Conservation (phyloP, 345 rosid species). For the Populus nigra region DNA sequence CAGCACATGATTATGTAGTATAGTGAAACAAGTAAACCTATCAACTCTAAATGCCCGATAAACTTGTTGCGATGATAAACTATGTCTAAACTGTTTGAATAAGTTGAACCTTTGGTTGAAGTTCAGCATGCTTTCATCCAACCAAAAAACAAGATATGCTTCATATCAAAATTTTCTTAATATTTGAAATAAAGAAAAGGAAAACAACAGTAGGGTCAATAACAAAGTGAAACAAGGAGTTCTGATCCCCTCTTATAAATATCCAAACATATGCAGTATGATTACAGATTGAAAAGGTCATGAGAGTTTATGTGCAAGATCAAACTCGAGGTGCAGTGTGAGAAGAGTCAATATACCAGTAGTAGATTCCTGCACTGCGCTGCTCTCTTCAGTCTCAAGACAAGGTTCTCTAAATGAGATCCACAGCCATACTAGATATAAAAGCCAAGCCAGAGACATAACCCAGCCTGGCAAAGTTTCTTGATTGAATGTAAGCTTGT, state of each 20-base stretch:
- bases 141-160: neutral
- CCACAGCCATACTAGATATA: conserved; percentile 81
- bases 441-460: conserved; percentile 89
- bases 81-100: neutral
- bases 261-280: neutral
- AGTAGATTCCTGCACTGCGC: conserved; percentile 34
- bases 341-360: conserved; percentile 43
- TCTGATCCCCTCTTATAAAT: neutral
- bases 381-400: conserved; percentile 51
- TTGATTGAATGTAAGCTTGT: conserved; percentile 72
- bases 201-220: neutral
- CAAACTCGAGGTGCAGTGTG: neutral
- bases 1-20: neutral
- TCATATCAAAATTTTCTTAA: neutral
- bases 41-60: neutral
- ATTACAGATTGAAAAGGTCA: neutral
- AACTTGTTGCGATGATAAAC: neutral
- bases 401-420: conserved; percentile 81
- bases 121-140: neutral
- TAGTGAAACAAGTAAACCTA: neutral
- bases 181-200: neutral
- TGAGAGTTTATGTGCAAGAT: neutral
- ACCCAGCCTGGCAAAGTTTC: conserved; percentile 97
- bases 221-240: neutral
- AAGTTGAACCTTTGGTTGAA: neutral